Conservation (phyloP, 73 alveolate species). For the Stentor roeselii region DNA sequence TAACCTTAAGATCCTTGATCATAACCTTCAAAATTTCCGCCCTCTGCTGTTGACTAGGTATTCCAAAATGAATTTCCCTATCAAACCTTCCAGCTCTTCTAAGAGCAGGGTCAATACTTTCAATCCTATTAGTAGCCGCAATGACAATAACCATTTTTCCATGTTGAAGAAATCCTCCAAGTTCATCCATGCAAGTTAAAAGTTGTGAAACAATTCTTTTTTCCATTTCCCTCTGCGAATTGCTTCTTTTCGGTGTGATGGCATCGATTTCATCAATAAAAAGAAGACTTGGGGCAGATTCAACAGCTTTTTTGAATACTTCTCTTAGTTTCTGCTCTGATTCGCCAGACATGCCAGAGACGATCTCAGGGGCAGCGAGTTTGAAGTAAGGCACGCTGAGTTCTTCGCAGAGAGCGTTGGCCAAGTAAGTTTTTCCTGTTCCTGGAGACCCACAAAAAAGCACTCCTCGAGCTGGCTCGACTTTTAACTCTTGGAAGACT, state of each 20-base stretch:
- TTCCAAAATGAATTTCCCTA: slow-evolving; percentile 96
- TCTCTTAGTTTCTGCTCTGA: slow-evolving; percentile 93
- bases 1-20: slow-evolving; percentile 62
- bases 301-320: slow-evolving; percentile 87
- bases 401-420: slow-evolving; percentile 88
- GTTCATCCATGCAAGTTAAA: slow-evolving; percentile 93
- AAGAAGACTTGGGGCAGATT: slow-evolving; percentile 93
- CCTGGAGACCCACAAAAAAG: slow-evolving; percentile 97
- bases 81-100: slow-evolving; percentile 99
- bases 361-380: slow-evolving; percentile 96
- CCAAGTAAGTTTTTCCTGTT: slow-evolving; percentile 94
- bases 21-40: slow-evolving; percentile 73
- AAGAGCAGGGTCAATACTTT: slow-evolving; percentile 92
- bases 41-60: slow-evolving; percentile 93
- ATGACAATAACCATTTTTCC: slow-evolving; percentile 72
- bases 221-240: slow-evolving; percentile 98
- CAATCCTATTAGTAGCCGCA: slow-evolving; percentile 98
- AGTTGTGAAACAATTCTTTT: slow-evolving; percentile 96
- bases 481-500: slow-evolving; percentile 80
- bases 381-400: slow-evolving; percentile 82
- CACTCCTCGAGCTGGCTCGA: slow-evolving; percentile 94
- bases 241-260: slow-evolving; percentile 97
- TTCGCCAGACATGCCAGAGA: slow-evolving; percentile 93
- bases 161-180: slow-evolving; percentile 66
- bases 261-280: slow-evolving; percentile 99